phyloP scores from a whole-genome alignment of 2,329 filamentous ascomycete species.

The Teratosphaeria destructans region DNA sequence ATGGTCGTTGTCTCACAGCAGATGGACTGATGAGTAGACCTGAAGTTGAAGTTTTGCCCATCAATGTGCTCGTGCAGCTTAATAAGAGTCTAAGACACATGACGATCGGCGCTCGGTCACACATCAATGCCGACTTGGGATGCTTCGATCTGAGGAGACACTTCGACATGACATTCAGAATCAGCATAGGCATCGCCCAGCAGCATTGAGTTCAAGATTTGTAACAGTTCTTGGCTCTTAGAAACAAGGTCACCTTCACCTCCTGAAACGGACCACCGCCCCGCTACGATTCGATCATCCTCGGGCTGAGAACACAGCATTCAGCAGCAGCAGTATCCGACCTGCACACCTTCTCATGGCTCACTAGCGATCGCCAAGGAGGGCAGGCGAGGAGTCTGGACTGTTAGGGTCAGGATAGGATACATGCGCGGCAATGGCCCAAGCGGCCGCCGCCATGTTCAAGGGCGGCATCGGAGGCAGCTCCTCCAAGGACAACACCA shows the following conservation, averaged over 20 bases:
- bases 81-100: neutral
- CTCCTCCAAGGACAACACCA: constrained; percentile 26
- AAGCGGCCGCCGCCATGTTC: constrained; percentile 26
- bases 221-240: neutral
- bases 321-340: neutral
- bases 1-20: neutral
- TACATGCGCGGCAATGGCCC: constrained; percentile 17
- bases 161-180: neutral
- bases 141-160: neutral
- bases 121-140: neutral
- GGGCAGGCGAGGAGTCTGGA: neutral
- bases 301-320: neutral
- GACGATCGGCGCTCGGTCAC: neutral
- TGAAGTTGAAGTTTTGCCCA: neutral
- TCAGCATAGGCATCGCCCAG: neutral
- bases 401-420: neutral
- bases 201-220: neutral
- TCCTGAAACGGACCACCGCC: neutral
- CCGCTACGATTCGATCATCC: neutral
- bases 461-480: constrained; percentile 20
- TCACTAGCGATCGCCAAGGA: neutral
- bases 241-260: neutral
- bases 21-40: neutral
- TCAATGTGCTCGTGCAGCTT: neutral
- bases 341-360: neutral